A percentile compares a stretch with the other conserved stretches of the same genome.
phyloP scores from a whole-genome alignment of 1,139 yeast genomes.

The Candida sp. region DNA sequence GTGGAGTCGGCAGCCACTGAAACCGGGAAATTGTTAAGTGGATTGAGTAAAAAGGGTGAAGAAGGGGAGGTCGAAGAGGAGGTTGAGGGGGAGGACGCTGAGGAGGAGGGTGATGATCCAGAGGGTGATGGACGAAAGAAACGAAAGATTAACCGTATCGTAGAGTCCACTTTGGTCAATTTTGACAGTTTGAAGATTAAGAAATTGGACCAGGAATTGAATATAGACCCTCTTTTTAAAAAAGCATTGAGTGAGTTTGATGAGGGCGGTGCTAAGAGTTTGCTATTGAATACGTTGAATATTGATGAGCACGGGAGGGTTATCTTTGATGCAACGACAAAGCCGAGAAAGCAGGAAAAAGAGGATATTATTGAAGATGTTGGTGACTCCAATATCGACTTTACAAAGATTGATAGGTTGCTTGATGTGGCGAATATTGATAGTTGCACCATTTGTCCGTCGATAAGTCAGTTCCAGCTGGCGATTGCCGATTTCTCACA shows the following conservation, averaged over 20 bases:
- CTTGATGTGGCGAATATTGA: conserved; percentile 29
- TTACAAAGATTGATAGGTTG: conserved; percentile 6
- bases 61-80: conserved; percentile 16
- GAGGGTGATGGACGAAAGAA: conserved; percentile 23
- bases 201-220: conserved; percentile 71
- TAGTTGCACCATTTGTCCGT: conserved; percentile 54
- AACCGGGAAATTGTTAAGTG: conserved; percentile 82
- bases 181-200: conserved; percentile 64
- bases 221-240: conserved; percentile 85
- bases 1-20: conserved; percentile 92
- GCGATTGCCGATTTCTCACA: conserved; percentile 58
- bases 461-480: conserved; percentile 51
- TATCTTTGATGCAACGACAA: conserved; percentile 56
- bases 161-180: conserved; percentile 45
- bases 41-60: conserved; percentile 42
- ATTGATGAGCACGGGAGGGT: conserved; percentile 58
- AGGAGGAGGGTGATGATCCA: conserved; percentile 6
- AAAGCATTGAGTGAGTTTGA: conserved; percentile 91
- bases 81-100: conserved; percentile 13
- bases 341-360: conserved; percentile 13
- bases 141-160: conserved; percentile 36
- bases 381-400: conserved; percentile 17
- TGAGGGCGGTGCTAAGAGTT: conserved; percentile 91
- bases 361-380: conserved; percentile 11
- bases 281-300: conserved; percentile 67